Conservation (phyloP, 2,329 filamentous ascomycete genomes). For the Aspergillus unguis region DNA sequence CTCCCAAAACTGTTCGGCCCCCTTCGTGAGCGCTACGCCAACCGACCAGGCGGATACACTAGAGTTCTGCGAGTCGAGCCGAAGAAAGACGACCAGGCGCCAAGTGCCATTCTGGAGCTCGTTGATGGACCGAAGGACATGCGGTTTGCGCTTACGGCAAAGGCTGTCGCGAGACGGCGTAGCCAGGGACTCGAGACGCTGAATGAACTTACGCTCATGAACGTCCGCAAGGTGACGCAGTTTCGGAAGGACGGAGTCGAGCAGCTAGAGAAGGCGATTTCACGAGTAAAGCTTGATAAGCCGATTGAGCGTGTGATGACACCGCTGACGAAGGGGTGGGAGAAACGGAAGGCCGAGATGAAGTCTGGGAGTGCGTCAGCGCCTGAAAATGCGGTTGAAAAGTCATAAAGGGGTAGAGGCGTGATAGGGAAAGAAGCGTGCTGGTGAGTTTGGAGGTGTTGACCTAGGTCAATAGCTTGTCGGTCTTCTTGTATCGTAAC, state of each 20-base stretch:
- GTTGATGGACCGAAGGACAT: conserved; percentile 93
- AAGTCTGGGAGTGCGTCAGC: no score
- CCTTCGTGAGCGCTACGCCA: conserved; percentile 72
- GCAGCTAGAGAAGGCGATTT: conserved; percentile 62
- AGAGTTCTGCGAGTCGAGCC: conserved; percentile 90
- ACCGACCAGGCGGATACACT: conserved; percentile 87
- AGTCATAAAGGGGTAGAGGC: not conserved
- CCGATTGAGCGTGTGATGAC: conserved; percentile 24
- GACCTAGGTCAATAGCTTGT: not conserved
- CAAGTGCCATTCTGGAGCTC: conserved; percentile 86
- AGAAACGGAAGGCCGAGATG: conserved; percentile 1
- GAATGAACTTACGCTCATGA: conserved; percentile 70
- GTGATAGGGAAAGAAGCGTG: not conserved
- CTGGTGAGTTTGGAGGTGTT: not conserved
- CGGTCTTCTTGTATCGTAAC: not conserved
- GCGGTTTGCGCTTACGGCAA: conserved; percentile 90
- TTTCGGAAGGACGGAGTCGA: conserved; percentile 66
- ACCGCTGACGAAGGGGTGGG: conserved; percentile 15
- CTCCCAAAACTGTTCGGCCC: conserved; percentile 85
- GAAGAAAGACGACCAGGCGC: conserved; percentile 79
- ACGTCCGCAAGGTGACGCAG: conserved; percentile 77
- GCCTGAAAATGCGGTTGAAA: not conserved
- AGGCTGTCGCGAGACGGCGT: conserved; percentile 65
- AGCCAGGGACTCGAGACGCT: conserved; percentile 54
- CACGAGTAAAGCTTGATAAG: conserved; percentile 54